A percentile compares a stretch with the other conserved stretches of the same genome.
Conservation (phyloP, 2,329 filamentous ascomycete genomes). For the Stagonosporopsis rhizophila region DNA sequence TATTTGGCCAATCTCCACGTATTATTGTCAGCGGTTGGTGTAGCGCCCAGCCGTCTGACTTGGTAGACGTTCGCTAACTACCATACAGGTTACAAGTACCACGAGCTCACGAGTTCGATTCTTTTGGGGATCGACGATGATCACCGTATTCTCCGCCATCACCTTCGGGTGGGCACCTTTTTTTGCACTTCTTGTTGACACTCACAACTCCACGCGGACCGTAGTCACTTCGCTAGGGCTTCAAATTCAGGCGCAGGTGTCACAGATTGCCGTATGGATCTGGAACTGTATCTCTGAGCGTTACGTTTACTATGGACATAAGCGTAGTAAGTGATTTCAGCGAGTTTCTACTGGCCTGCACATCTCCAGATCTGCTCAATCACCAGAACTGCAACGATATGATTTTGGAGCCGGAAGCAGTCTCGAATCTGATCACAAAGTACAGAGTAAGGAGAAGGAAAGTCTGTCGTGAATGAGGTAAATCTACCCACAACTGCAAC, state of each 20-base stretch:
- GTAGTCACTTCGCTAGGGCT: too few species aligned
- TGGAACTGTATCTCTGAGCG: not conserved
- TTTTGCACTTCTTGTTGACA: conserved; percentile 1
- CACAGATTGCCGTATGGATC: not conserved
- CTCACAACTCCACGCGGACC: not conserved
- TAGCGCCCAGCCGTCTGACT: not conserved
- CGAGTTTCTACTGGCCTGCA: not conserved
- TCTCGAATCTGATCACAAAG: not conserved
- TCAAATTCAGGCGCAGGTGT: not conserved
- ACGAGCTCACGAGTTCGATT: not conserved
- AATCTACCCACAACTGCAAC: not conserved
- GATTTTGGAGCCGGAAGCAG: not conserved
- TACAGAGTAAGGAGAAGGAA: not conserved
- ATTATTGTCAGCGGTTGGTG: not conserved
- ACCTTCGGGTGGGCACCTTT: not conserved
- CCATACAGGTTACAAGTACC: not conserved
- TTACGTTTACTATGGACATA: not conserved
- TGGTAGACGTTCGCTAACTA: not conserved
- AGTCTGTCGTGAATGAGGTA: not conserved
- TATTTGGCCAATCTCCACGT: not conserved
- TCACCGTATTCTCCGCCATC: not conserved
- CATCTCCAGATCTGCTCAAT: not conserved
- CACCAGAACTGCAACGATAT: not conserved
- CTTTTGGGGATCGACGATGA: not conserved
- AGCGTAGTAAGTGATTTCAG: not conserved